Evolutionary conservation across 2,329 filamentous ascomycete genomes (phyloP), one percentile per base, ranked within the genome.

Genomic region (Plenodomus lindquistii): DNA sequence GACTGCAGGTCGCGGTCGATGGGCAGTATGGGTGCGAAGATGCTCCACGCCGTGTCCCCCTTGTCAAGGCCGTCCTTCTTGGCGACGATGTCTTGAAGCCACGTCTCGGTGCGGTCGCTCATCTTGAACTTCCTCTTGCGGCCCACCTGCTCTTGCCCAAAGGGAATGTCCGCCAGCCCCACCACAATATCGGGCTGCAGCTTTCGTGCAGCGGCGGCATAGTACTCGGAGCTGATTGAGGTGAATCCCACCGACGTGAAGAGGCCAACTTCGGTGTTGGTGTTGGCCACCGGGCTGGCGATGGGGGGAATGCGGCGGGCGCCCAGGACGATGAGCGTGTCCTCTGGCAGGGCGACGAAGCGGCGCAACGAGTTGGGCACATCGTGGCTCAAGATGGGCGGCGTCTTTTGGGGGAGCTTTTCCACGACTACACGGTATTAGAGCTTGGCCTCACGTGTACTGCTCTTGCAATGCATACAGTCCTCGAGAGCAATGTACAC

Each of bases 401-500:
- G 79, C 42, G 73, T 73, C 52, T 78, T 73, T 37, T 69, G 59
- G 24, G 76, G 74, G 48, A 73, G 74, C 69, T 80, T 85, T 73
- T 87, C 85, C 68, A 87, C 77, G 74, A 86, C 85, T 88, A 72
- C 62, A 55, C 52, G 42, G 37, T 37, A 54, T 80, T 67, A 79
- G 76, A 66, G 40, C 50, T 45, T 44, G 34, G 6, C 34, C 5
- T n/a, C 6, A 18, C 17, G 15, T 7, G 34, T 18, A n/a, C 6
- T 6, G 15, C 5, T 6, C 34, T 7, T 5, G 34, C 34, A 5
- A 36, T 6, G 72, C 88, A 73, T 80, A 97, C 94, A 97, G 73
- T 99, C 94, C 78, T 99, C 94, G 21, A 97, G 76, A 0, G 88
- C 89, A 64, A 94, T 78, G 68, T 96, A 96, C 2, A 89, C 79